Evolutionary conservation across 768 basidiomycete genomes (phyloP), one percentile per base, ranked within the genome.

Genomic region (Xanthoconium stramineum): DNA sequence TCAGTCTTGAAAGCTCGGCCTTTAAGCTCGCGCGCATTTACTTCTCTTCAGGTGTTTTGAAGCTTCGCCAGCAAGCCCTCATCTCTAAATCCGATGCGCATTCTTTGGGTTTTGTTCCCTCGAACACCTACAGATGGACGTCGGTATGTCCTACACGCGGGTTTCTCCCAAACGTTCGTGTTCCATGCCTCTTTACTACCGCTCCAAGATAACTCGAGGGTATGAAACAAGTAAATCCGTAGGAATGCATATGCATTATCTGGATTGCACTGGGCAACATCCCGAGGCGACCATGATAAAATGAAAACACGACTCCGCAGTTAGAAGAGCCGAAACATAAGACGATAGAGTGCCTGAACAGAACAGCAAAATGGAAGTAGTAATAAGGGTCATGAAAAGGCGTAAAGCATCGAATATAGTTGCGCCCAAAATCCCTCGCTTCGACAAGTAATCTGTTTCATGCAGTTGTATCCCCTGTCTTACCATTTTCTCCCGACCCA

Each of bases 401-500:
- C 50, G 50, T 60, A 44, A 66, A 60, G 57, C 50, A 53, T 63
- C 56, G 47, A 58, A 40, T 59, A 30, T 53, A 50, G 39, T 51
- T 50, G 62, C 19, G 53, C 61, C 67, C 50, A 44, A 43, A 47
- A 48, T 62, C 47, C 53, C 66, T 61, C 57, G 53, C 56, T 57
- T 57, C 51, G 52, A 61, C 58, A 13, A 50, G 35, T 36, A 36
- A 59, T 50, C 56, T 54, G 43, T 53, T 56, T 71, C 50, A 71
- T 61, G 69, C 57, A 48, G 53, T 48, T 28, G 50, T 24, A 38
- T 71, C 69, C 42, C 64, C 65, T n/a, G 55, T 35, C 50, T 61
- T 71, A 19, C 60, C 59, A 37, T 68, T 70, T 47, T 72, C 69
- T 12, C 60, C 64, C 6, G 69, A 47, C 6, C 67, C 64, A 42